Evolutionary conservation across 306 rosid species (phyloP), one percentile per base, ranked within the genome.

Genomic region (Cucumis hystrix): DNA sequence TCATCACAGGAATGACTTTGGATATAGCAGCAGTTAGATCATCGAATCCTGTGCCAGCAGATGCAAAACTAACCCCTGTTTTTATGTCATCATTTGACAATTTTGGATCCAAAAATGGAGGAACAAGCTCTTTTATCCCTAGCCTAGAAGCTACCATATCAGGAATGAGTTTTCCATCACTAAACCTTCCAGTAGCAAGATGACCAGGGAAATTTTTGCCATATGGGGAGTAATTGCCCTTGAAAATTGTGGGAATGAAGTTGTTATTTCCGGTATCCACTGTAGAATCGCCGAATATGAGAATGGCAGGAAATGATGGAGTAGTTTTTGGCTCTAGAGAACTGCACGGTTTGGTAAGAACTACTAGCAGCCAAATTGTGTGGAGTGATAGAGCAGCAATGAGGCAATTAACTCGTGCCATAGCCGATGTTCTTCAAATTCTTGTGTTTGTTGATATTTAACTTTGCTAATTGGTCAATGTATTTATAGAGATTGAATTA

Each of bases 11-110:
- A 3, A 88, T 80, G 55, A 70, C 87, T 8, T 84, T 70, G 0
- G 81, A 47, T 64, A 33, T n/a, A 25, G 45, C 17, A 45, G 51
- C 51, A 12, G 51, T 45, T 12, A 45, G 65, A 5, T 90, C 88
- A 43, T 92, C 96, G 4, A 57, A 71, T 6, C 92, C 88, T 0
- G 97, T 81, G 51, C 87, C 92, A 0, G 81, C 88, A 0, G 91
- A 92, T 0, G 89, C 93, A 15, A 92, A 92, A 80, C 86, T 52
- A 35, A 92, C 92, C 3, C 96, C 90, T 1, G 90, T 86, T 40
- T 80, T 77, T 15, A 87, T 77, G 30, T 90, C 84, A 23, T 79
- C 76, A 11, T 45, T 11, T 45, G 51, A 45, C 4, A 45, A 11
- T 45, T 11, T 45, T 45, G 51, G 51, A 45, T 45, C 51, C 51